These are phyloP conservation scores for Globisporangium splendens DNA, from an alignment of 352 stramenopile genomes.

Conservation along the genomic window DNA sequence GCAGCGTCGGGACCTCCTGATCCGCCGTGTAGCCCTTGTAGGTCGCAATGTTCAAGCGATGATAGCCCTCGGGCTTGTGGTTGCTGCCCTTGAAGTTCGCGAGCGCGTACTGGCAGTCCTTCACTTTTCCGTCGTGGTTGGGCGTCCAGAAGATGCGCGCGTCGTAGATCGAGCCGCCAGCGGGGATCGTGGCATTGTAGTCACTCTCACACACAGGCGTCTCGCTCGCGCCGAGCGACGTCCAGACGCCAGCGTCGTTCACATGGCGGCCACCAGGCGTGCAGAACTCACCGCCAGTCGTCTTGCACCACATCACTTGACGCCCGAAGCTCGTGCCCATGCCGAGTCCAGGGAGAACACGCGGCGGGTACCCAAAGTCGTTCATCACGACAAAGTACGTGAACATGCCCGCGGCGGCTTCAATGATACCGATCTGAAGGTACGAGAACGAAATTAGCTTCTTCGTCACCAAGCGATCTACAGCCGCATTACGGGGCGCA, in stretches of 20 bases:
- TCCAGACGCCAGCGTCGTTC: conserved; percentile 14
- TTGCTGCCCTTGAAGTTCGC: conserved; percentile 45
- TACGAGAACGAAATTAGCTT: conserved; percentile 91
- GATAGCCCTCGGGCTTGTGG: conserved; percentile 20
- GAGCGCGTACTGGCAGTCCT: conserved; percentile 57
- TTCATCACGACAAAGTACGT: conserved; percentile 87
- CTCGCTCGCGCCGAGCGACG: conserved; percentile 17
- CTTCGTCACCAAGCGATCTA: conserved; percentile 85
- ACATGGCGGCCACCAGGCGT: conserved; percentile 27
- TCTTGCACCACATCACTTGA: conserved; percentile 76
- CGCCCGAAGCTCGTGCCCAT: conserved; percentile 55
- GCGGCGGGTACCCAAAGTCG: conserved; percentile 80
- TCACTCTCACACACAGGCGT: conserved; percentile 17
- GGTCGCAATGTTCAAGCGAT: conserved; percentile 21
- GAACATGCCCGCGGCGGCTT: conserved; percentile 85
- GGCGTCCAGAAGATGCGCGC: conserved; percentile 59
- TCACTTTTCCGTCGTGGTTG: conserved; percentile 39
- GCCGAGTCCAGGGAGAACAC: conserved; percentile 54
- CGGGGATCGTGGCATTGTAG: conserved; percentile 28
- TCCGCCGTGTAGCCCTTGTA: conserved; percentile 32
- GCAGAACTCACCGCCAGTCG: conserved; percentile 54
- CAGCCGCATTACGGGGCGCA: conserved; percentile 66
- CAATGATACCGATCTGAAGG: conserved; percentile 85
- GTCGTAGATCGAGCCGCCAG: conserved; percentile 25
- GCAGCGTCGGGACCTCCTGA: conserved; percentile 31